Evolutionary conservation across 2,329 filamentous ascomycete species (phyloP), one percentile per base, ranked within the genome.

Genomic region (Dichotomopilus funicola): DNA sequence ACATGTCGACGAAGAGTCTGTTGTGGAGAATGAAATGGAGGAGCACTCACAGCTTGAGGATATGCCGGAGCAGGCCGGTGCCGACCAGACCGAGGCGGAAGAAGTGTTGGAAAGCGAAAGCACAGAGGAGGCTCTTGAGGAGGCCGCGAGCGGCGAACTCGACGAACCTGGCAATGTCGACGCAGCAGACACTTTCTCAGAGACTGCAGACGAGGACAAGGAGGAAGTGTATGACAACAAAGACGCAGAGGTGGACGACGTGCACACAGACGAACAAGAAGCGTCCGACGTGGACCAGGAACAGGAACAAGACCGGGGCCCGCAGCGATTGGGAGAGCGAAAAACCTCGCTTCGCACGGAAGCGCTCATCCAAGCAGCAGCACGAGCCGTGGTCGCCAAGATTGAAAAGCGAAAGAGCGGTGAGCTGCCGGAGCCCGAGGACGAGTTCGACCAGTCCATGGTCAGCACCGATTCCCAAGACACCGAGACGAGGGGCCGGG

Each of bases 291-390:
- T 53, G n/a, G 55, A 59, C 0, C 56, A 59, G 2, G 55, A 51
- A 31, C 19, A 51, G 54, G 9, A 42, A 6, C 53, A 27, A 27
- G 19, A 27, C 19, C 19, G 19, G 19, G 19, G 58, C 19, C 55
- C 57, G 40, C 56, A 53, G 10, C 55, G 56, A 34, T 34, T 60
- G 43, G 60, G 63, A 31, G 53, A 67, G n/a, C 66, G 73, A 33
- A 72, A 72, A n/a, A 66, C 70, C 1, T 78, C 75, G 1, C 63
- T 68, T 8, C 69, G 73, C 5, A 78, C 79, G 2, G 76, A 81
- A 61, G 78, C 75, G 6, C 68, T 79, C 38, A 81, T 82, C 57
- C 76, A 80, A 36, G 75, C 74, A 31, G 78, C 78, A 0, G 78
- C 78, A 1, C 70, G 74, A 50, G 76, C 76, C 27, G 77, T 81